Percentiles rank a stretch among this genome's conserved stretches.
Conservation (phyloP, 2,329 filamentous ascomycete genomes). For the Aspergillus aculeatinus region DNA sequence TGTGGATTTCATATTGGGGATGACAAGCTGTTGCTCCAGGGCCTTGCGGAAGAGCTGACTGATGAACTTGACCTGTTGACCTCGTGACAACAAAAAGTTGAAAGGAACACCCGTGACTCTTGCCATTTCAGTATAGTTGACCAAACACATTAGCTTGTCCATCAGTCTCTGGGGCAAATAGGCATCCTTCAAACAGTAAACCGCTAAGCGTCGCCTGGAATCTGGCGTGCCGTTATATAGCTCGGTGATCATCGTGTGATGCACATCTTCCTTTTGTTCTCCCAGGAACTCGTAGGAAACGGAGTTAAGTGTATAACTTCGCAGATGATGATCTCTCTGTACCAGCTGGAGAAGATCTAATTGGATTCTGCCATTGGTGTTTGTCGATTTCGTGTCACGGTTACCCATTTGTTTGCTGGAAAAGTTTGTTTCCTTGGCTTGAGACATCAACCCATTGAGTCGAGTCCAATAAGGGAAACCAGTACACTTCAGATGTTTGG, state of each 20-base stretch:
- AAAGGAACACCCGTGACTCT: conserved; percentile 98
- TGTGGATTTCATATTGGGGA: conserved; percentile 77
- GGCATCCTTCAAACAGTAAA: conserved; percentile 97
- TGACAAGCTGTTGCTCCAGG: conserved; percentile 86
- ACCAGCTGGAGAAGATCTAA: conserved; percentile 92
- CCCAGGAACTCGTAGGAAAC: conserved; percentile 92
- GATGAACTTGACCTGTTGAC: conserved; percentile 96
- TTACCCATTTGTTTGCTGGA: conserved; percentile 98
- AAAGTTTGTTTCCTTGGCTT: conserved; percentile 77
- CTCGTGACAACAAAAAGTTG: conserved; percentile 85
- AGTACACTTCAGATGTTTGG: conserved; percentile 74
- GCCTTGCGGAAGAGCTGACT: conserved; percentile 97
- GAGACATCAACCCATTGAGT: conserved; percentile 68
- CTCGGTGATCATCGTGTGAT: conserved; percentile 99
- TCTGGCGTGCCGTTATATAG: conserved; percentile 95
- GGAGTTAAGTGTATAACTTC: conserved; percentile 96
- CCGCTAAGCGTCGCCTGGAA: conserved; percentile 81
- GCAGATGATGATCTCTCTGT: conserved; percentile 88
- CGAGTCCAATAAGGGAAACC: conserved; percentile 88
- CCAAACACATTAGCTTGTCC: conserved; percentile 97
- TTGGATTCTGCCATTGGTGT: conserved; percentile 90
- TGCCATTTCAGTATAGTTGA: conserved; percentile 99
- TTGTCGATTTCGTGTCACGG: conserved; percentile 89
- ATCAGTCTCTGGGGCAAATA: conserved; percentile 91
- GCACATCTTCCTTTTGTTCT: conserved; percentile 98